These are phyloP conservation scores for Suhomyces taliae DNA, from an alignment of 1,139 yeast genomes.

Conservation along the genomic window DNA sequence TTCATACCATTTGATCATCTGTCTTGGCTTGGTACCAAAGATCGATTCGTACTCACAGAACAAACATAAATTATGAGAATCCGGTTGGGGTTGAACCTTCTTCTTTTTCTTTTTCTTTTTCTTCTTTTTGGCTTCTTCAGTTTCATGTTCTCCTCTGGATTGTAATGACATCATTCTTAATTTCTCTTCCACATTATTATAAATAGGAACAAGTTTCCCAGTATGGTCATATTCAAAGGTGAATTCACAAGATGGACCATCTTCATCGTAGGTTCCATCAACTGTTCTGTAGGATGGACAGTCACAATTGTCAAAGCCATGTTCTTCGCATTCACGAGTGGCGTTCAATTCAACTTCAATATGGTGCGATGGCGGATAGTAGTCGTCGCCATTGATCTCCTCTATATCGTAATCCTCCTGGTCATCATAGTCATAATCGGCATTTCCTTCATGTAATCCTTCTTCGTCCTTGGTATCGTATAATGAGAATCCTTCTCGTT, in stretches of 20 bases:
- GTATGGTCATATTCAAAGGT: constrained; percentile 45
- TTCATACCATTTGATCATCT: constrained; percentile 50
- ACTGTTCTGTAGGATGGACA: constrained; percentile 27
- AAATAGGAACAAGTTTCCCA: constrained; percentile 46
- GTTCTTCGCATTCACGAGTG: constrained; percentile 33
- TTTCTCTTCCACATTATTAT: constrained; percentile 42
- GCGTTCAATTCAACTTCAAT: constrained; percentile 45
- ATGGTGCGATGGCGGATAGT: constrained; percentile 34
- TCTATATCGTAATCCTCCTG: constrained; percentile 43
- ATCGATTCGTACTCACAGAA: constrained; percentile 63
- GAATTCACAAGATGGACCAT: constrained; percentile 36
- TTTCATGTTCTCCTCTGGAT: constrained; percentile 11
- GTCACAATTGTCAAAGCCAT: constrained; percentile 33
- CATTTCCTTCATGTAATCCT: constrained; percentile 37
- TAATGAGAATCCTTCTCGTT: constrained; percentile 34
- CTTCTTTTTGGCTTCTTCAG: constrained; percentile 14
- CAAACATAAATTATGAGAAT: constrained; percentile 37
- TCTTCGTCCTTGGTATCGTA: constrained; percentile 46
- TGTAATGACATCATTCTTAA: constrained; percentile 30
- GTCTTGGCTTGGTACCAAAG: constrained; percentile 52
- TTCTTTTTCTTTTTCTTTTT: constrained; percentile 27
- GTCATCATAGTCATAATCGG: constrained; percentile 22
- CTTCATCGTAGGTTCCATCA: constrained; percentile 16
- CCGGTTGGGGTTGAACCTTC: constrained; percentile 2
- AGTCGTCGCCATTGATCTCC: constrained; percentile 31